These are phyloP conservation scores for Artemisia tridentata DNA, from an alignment of 129 eudicot species.

Conservation along the genomic window DNA sequence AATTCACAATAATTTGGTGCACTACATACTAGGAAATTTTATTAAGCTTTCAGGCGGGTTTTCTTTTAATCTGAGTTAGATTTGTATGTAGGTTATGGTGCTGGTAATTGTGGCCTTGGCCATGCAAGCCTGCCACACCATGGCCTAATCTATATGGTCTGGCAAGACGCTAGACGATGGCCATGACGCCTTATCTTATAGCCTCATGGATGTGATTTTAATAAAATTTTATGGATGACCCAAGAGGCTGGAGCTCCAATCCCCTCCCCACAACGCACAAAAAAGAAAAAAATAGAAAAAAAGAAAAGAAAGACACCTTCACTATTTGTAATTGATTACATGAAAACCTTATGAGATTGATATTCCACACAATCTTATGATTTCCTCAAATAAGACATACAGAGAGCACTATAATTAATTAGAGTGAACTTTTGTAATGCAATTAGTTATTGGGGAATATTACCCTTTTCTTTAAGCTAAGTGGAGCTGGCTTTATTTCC, in stretches of 20 bases:
- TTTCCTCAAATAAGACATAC: conserved; percentile 18
- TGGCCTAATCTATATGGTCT: neutral
- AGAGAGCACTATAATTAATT: conserved; percentile 14
- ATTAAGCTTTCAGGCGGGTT: too few relatives aligned
- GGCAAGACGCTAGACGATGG: too few relatives aligned
- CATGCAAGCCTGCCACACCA: neutral
- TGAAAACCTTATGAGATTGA: conserved; percentile 12
- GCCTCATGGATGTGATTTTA: too few relatives aligned
- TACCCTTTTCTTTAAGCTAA: conserved; percentile 17
- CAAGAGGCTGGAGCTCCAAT: neutral
- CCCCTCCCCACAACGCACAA: neutral
- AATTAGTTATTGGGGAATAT: conserved; percentile 25
- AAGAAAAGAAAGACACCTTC: neutral
- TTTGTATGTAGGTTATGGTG: neutral
- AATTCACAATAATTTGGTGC: neutral
- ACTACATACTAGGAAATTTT: too few relatives aligned
- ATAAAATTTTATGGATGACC: neutral
- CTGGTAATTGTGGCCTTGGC: neutral
- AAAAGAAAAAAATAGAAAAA: neutral
- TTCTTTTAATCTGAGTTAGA: neutral
- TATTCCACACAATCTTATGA: conserved; percentile 20
- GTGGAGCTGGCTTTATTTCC: conserved; percentile 45
- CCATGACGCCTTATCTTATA: too few relatives aligned
- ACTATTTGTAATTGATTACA: conserved; percentile 1
- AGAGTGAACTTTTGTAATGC: conserved; percentile 20